Conservation (phyloP, 352 stramenopile genomes). For the Halophytophthora batemanensis region DNA sequence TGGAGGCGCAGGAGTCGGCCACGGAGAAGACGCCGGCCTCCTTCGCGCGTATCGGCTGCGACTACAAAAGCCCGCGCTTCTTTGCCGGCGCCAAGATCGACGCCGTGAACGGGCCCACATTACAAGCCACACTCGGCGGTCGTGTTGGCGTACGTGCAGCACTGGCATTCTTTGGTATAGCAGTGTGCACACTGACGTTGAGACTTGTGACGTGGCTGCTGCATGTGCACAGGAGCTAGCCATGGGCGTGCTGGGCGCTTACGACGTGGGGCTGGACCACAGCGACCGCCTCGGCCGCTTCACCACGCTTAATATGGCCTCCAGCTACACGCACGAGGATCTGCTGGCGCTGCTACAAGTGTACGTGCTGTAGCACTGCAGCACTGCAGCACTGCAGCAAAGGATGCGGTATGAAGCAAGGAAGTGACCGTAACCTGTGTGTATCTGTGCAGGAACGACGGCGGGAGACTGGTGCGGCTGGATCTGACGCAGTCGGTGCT, state of each 20-base stretch:
- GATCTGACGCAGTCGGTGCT: constrained; percentile 59
- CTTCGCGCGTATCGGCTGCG: constrained; percentile 69
- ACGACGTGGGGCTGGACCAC: constrained; percentile 78
- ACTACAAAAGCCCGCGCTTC: constrained; percentile 41
- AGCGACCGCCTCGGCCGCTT: constrained; percentile 66
- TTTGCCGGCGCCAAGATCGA: constrained; percentile 75
- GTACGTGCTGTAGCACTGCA: constrained; percentile 36
- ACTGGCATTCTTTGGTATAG: too few species aligned
- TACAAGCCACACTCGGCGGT: constrained; percentile 54
- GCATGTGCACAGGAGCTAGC: constrained; percentile 23
- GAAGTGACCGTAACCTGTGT: constrained; percentile 1
- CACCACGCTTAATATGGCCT: constrained; percentile 55
- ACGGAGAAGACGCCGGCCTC: constrained; percentile 64
- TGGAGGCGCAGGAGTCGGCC: constrained; percentile 69
- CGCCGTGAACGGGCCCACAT: constrained; percentile 72
- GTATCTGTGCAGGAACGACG: constrained; percentile 54
- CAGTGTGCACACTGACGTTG: background rate
- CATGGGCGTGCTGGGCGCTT: constrained; percentile 53
- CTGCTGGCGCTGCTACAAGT: constrained; percentile 67
- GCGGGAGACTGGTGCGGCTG: constrained; percentile 52
- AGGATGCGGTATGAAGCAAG: too few species aligned
- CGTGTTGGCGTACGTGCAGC: constrained; percentile 41
- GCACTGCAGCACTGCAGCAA: too few species aligned
- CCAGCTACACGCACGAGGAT: constrained; percentile 65
- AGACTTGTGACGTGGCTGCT: background rate